These are phyloP conservation scores for Bauhinia variegata DNA, from an alignment of 306 rosid species.

Conservation along the genomic window DNA sequence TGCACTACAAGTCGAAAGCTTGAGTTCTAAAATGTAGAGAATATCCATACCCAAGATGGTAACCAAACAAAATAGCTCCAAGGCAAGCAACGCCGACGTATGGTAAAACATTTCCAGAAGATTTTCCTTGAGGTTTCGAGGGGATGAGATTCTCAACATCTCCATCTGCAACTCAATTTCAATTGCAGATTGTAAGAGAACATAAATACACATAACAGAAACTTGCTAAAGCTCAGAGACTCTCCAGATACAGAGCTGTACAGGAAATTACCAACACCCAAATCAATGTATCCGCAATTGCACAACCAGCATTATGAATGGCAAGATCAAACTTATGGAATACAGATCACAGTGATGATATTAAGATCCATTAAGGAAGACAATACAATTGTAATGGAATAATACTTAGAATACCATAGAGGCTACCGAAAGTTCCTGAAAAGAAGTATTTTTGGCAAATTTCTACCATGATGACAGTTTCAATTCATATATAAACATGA, in stretches of 20 bases:
- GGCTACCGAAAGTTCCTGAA: neutral
- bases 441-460: conserved; percentile 4
- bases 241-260: conserved; percentile 2
- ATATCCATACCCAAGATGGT: conserved; percentile 86
- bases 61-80: conserved; percentile 92
- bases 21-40: conserved; percentile 20
- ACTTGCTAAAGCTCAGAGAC: conserved; percentile 6
- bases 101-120: conserved; percentile 90
- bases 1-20: conserved; percentile 1
- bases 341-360: neutral
- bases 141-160: conserved; percentile 64
- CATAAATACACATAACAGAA: conserved; percentile 13
- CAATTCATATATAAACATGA: conserved; percentile 25
- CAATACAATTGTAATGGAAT: neutral
- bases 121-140: conserved; percentile 51
- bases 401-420: conserved; percentile 3
- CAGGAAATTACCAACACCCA: conserved; percentile 12
- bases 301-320: conserved; percentile 1
- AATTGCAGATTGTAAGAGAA: conserved; percentile 30
- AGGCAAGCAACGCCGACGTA: conserved; percentile 94
- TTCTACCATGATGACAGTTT: conserved; percentile 19
- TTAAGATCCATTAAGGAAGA: neutral
- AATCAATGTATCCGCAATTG: conserved; percentile 9
- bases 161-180: conserved; percentile 59
- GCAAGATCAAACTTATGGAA: neutral